Percentiles rank a stretch among this genome's conserved stretches.
These are phyloP conservation scores for Hygrophoropsis aurantiaca DNA, from an alignment of 768 basidiomycete genomes.

Conservation along the genomic window DNA sequence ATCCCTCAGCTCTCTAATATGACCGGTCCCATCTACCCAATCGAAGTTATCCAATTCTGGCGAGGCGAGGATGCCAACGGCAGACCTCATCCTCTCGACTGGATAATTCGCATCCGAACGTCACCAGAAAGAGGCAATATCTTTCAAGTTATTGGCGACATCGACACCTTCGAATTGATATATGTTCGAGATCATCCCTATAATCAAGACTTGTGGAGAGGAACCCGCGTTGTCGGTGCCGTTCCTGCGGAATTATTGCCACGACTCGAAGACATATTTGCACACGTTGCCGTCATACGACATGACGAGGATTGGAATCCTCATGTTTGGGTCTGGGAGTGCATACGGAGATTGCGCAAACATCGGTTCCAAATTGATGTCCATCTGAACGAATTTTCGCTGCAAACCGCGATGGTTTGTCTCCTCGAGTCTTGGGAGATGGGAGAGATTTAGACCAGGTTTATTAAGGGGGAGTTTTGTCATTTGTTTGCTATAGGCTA, in stretches of 20 bases:
- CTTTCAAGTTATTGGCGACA: slow-evolving; percentile 25
- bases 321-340: slow-evolving; percentile 28
- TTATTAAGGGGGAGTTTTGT: not conserved
- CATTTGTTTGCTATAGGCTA: too few species aligned
- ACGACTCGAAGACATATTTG: slow-evolving; percentile 13
- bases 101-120: slow-evolving; percentile 31
- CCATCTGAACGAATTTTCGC: slow-evolving; percentile 9
- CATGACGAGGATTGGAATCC: slow-evolving; percentile 22
- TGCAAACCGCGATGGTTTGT: slow-evolving; percentile 23
- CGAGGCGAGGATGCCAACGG: slow-evolving; percentile 13
- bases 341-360: slow-evolving; percentile 5
- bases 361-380: slow-evolving; percentile 13
- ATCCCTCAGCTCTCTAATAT: too few species aligned
- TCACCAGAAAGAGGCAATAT: slow-evolving; percentile 17
- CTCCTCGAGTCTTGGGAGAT: slow-evolving; percentile 30
- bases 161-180: slow-evolving; percentile 22
- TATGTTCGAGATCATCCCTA: slow-evolving; percentile 6
- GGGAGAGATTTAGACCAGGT: slow-evolving; percentile 18
- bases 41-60: slow-evolving; percentile 32
- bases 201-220: slow-evolving; percentile 20
- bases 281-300: slow-evolving; percentile 14
- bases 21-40: slow-evolving; percentile 8
- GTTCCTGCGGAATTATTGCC: slow-evolving; percentile 10
- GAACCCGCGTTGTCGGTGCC: slow-evolving; percentile 22
- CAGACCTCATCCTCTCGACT: slow-evolving; percentile 18